Evolutionary conservation across 164 flowering plant genomes (phyloP).

Genomic region (Magnolia officinalis): DNA sequence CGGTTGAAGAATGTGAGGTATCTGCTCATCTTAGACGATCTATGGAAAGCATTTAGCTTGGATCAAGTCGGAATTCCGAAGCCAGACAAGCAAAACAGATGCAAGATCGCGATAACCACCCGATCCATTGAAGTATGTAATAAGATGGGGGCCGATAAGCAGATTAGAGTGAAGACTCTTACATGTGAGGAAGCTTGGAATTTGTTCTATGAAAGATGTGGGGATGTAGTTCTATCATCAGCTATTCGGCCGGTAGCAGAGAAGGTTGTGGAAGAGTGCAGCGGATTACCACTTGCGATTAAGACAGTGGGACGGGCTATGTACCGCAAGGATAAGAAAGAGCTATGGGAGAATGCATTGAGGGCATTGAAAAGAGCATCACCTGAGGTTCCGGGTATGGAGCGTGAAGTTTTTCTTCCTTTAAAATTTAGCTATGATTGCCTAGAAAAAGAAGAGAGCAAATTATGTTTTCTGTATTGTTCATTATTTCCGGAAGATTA

Average conservation of each 20-base stretch:
- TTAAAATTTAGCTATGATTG: not conserved
- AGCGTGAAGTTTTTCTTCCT: not conserved
- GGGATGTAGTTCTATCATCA: not conserved
- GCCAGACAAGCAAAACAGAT: not conserved
- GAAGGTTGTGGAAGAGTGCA: not conserved
- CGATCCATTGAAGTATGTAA: conserved; percentile 18
- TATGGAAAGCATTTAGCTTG: conserved; percentile 26
- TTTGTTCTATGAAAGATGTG: not conserved
- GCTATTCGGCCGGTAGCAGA: not conserved
- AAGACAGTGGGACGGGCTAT: not conserved
- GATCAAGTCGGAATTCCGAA: conserved; percentile 22
- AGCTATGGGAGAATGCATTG: conserved; percentile 1
- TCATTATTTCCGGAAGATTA: not conserved
- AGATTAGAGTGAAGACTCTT: not conserved
- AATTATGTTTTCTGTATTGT: conserved; percentile 1
- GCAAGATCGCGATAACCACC: conserved; percentile 25
- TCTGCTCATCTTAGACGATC: conserved; percentile 27
- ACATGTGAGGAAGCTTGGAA: not conserved
- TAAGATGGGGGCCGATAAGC: conserved; percentile 21
- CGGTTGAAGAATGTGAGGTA: conserved; percentile 7
- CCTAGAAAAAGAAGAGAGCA: not conserved
- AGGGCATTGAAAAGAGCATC: not conserved
- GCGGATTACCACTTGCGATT: conserved; percentile 7
- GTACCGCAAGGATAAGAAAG: not conserved
- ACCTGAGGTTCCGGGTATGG: not conserved